Evolutionary conservation across 2,329 filamentous ascomycete species (phyloP), one percentile per base, ranked within the genome.

Genomic region (Diaporthe humulicola): DNA sequence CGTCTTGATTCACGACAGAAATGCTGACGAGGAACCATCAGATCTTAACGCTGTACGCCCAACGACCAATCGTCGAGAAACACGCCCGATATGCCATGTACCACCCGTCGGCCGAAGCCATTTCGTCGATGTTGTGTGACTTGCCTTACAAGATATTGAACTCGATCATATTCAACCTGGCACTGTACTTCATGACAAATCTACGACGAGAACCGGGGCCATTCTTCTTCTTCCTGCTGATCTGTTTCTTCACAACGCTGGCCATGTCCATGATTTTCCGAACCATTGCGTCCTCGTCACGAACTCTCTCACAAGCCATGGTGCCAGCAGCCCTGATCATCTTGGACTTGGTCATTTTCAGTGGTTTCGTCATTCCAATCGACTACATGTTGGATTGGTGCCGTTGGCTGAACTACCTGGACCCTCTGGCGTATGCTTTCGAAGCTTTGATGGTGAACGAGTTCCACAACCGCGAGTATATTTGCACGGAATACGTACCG

Each of bases 51-150:
- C 88, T 98, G 6, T 98, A 97, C 81, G 91, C 94, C 2, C 95
- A 98, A 89, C 93, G 96, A 50, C 93, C 94, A 1, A 98, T 98
- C 79, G 95, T 98, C 75, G 95, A 98, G 81, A 98, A 98, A 82
- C 96, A 98, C 79, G 86, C 89, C 73, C 91, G 93, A 74, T 98
- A 98, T 81, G 95, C 95, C 25, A 88, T 98, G 25, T 98, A 98
- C 80, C 96, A 98, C 80, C 95, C 96, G 0, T 95, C 93, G 14
- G 93, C 95, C 22, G 95, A 98, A 87, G 94, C 95, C n/a, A 88
- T 95, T 75, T 91, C 94, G 0, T 97, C 94, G 14, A 97, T 98
- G 93, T 84, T 98, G 40, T 93, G 91, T 76, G 96, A 98, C 79
- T 85, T 98, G 84, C 96, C 96, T 0, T 95, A 95, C 84, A 98